These are phyloP conservation scores for Geosmithia putterillii DNA, from an alignment of 2,329 filamentous ascomycete species.

Conservation along the genomic window DNA sequence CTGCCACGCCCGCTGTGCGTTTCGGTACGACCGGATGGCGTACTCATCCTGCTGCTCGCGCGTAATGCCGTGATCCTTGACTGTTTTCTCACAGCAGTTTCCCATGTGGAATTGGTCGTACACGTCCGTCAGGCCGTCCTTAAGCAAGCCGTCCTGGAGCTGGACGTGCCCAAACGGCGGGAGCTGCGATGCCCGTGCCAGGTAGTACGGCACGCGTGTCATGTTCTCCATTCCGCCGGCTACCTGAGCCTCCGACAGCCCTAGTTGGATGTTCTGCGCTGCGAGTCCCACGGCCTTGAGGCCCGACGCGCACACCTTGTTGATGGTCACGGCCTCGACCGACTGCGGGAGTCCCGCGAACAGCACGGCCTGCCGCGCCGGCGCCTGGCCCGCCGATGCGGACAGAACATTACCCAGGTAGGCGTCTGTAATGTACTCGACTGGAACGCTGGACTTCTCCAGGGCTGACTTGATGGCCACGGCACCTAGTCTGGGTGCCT, in stretches of 20 bases:
- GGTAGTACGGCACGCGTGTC: slow-evolving; percentile 85
- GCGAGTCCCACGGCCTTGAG: slow-evolving; percentile 85
- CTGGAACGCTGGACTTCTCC: slow-evolving; percentile 71
- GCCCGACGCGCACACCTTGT: slow-evolving; percentile 96
- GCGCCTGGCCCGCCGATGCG: slow-evolving; percentile 74
- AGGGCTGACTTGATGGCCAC: slow-evolving; percentile 86
- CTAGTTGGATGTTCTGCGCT: slow-evolving; percentile 89
- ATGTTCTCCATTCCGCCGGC: slow-evolving; percentile 99
- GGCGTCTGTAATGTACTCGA: slow-evolving; percentile 74
- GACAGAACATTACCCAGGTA: slow-evolving; percentile 97
- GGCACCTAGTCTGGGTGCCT: slow-evolving; percentile 80
- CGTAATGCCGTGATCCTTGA: slow-evolving; percentile 71
- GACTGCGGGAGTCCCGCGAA: slow-evolving; percentile 74
- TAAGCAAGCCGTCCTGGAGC: slow-evolving; percentile 84
- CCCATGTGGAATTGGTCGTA: slow-evolving; percentile 98
- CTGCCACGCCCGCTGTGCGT: slow-evolving; percentile 84
- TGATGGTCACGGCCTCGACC: slow-evolving; percentile 84
- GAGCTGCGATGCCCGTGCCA: slow-evolving; percentile 68
- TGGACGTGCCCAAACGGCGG: slow-evolving; percentile 80
- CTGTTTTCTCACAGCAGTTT: slow-evolving; percentile 88
- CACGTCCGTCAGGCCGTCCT: slow-evolving; percentile 90
- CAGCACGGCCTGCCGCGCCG: slow-evolving; percentile 80
- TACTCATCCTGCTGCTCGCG: slow-evolving; percentile 85
- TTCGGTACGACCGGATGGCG: slow-evolving; percentile 78
- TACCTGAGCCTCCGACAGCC: slow-evolving; percentile 75